Base-by-base conservation (phyloP, 805 yeast species). In the Dipodascus geniculatus region DNA sequence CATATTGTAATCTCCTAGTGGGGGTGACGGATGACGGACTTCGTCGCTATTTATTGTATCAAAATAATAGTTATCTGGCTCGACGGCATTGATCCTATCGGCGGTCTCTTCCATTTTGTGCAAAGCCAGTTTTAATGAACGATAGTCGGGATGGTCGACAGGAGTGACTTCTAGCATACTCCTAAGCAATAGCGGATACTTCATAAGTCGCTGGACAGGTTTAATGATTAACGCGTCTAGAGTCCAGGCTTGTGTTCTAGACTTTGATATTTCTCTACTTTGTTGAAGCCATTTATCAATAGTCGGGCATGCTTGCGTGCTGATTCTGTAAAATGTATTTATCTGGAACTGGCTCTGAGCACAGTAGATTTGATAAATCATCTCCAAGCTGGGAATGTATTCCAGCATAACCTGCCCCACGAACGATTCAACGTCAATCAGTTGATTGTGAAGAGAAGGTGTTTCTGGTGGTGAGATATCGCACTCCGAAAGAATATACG, bases 101-200 rank as follows among this genome's bases (percentile, higher is more conserved):
- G 60, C 61, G 42, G 58, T 55, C 3, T 24, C 48, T 42, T 56
- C 55, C 49, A 59, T 52, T 51, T 51, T 33, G 2, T 44, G 50
- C 3, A 50, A 19, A 20, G 69, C 69, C 11, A 53, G 53, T 16
- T 55, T 50, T 3, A 67, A 42, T 14, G 55, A 51, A 2, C 3
- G 76, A 62, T 78, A 82, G 58, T 75, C 80, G 2, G 78, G 75
- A 65, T 75, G 75, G 20, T 66, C 61, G n/a, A 67, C 55, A 1
- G 63, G 57, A 1, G 71, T 68, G 51, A 48, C 53, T 6, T 64
- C 61, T 6, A 68, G 56, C n/a, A 71, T 50, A n/a, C 67, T 57
- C 22, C 57, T 58, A 33, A 72, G 51, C 19, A 72, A 61, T 22
- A 72, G 56, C 0, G 76, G 75, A 50, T 76, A 75, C 56, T 71